Evolutionary conservation across 2,329 filamentous ascomycete species (phyloP).

Genomic region (Emergomyces africanus): DNA sequence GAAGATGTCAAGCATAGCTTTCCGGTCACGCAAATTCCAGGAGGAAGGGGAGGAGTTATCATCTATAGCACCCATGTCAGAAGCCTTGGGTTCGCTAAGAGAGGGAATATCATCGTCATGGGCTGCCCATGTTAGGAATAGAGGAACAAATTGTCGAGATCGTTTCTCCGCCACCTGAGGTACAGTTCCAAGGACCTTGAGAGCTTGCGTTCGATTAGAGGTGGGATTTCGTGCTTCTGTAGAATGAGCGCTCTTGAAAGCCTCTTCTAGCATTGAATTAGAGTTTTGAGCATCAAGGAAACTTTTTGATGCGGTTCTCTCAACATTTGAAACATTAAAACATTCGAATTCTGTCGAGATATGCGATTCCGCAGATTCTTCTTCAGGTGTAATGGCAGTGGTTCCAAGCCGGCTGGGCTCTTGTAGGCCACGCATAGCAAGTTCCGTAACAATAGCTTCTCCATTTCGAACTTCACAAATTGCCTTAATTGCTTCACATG

Average conservation of each 20-base stretch:
- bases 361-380: conserved; percentile 16
- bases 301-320: conserved; percentile 39
- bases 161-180: conserved; percentile 73
- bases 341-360: conserved; percentile 59
- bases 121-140: conserved; percentile 70
- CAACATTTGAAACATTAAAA: conserved; percentile 54
- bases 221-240: conserved; percentile 25
- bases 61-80: conserved; percentile 10
- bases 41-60: conserved; percentile 9
- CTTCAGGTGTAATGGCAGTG: conserved; percentile 7
- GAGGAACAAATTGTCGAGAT: conserved; percentile 72
- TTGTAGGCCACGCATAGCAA: conserved; percentile 67
- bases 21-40: conserved; percentile 55
- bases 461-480: conserved; percentile 58
- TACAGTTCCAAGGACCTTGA: conserved; percentile 62
- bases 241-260: conserved; percentile 52
- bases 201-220: conserved; percentile 57
- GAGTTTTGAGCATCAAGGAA: conserved; percentile 42
- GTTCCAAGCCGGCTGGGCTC: conserved; percentile 10
- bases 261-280: conserved; percentile 45
- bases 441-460: conserved; percentile 56
- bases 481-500: conserved; percentile 59
- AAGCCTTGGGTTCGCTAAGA: conserved; percentile 16
- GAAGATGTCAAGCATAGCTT: conserved; percentile 69
- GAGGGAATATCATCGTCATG: conserved; percentile 33